Conservation (phyloP, 2,329 filamentous ascomycete species). For the Tolypocladium ovalisporum region DNA sequence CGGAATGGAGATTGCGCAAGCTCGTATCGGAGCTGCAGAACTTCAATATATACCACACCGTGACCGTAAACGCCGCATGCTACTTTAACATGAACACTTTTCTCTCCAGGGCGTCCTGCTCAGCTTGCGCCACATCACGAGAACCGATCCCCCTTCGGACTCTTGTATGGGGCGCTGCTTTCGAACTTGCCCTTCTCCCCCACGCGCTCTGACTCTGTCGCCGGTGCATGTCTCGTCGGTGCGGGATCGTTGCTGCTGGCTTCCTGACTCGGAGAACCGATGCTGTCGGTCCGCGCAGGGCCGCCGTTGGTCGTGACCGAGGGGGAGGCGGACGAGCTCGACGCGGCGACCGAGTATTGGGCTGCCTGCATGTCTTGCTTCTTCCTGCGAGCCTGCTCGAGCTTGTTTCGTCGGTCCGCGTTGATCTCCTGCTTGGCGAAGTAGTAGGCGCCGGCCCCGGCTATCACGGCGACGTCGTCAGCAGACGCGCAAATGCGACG, state of each 20-base stretch:
- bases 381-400: slow-evolving; percentile 55
- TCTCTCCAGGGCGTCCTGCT: background rate
- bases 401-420: slow-evolving; percentile 66
- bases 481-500: background rate
- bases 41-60: background rate
- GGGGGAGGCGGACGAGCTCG: slow-evolving; percentile 20
- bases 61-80: background rate
- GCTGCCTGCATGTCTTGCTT: slow-evolving; percentile 47
- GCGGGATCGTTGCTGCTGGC: slow-evolving; percentile 64
- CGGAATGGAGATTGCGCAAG: too few species aligned
- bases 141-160: slow-evolving; percentile 80
- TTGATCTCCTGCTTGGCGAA: slow-evolving; percentile 95
- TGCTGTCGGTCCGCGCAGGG: slow-evolving; percentile 47
- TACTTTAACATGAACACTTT: background rate
- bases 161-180: slow-evolving; percentile 61
- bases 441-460: slow-evolving; percentile 85
- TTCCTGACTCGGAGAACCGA: slow-evolving; percentile 58
- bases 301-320: slow-evolving; percentile 29
- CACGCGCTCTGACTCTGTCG: slow-evolving; percentile 55
- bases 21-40: background rate
- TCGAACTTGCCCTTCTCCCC: slow-evolving; percentile 86
- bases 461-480: slow-evolving; percentile 29
- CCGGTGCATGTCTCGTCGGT: slow-evolving; percentile 69
- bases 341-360: slow-evolving; percentile 33
- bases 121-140: slow-evolving; percentile 26